Base-by-base conservation (phyloP, 176 grass and related monocot genomes). In the Echinochloa phyllopogon region DNA sequence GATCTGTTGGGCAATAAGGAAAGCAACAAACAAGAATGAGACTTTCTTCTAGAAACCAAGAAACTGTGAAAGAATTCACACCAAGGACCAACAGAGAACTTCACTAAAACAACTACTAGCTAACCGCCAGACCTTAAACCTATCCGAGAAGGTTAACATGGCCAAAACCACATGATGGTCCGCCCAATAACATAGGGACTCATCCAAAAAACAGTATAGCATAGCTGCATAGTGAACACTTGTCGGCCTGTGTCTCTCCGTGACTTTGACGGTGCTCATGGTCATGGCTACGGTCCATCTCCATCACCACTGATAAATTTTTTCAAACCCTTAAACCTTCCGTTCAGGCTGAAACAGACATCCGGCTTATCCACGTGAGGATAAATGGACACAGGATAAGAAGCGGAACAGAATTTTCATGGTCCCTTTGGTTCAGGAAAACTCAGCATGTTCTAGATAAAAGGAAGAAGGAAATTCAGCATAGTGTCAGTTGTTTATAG, bases 201-300 rank as follows among this genome's bases (percentile, higher is more conserved):
- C n/a, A n/a, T n/a, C n/a, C n/a, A n/a, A n/a, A n/a, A n/a, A n/a
- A n/a, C n/a, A n/a, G n/a, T n/a, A n/a, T n/a, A n/a, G n/a, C n/a
- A n/a, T n/a, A n/a, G n/a, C n/a, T n/a, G n/a, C n/a, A n/a, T n/a
- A n/a, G n/a, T n/a, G n/a, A n/a, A n/a, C n/a, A n/a, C n/a, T n/a
- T n/a, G n/a, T n/a, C n/a, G n/a, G 45, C 59, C 45, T 64, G 59
- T 27, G 43, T 21, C 4, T 48, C 29, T 4, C 6, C 14, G 21
- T 84, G 82, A 53, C 42, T 65, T 76, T 40, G 15, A 84, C 38
- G 72, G 2, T 67, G n/a, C n/a, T n/a, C n/a, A n/a, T n/a, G n/a
- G n/a, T 45, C 60, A 8, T 55, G 49, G 72, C 33, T 73, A 6
- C 8, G 18, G 56, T 10, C 64, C 49, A 69, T 38, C 50, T 36